Conservation (phyloP, 371 early-diverging fungal species). For the Umbelopsis sp. region DNA sequence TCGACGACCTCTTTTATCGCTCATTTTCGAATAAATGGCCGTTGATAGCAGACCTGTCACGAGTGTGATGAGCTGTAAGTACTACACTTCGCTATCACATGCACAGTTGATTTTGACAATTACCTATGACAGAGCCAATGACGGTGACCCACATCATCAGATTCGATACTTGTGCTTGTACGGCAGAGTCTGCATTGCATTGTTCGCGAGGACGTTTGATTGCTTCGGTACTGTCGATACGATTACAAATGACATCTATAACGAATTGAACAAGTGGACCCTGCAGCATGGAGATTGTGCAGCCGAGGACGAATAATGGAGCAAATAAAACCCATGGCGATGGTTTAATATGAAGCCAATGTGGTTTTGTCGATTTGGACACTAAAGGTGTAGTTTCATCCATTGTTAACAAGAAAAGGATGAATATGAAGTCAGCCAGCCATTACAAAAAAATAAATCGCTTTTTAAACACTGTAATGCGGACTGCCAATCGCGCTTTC, state of each 20-base stretch:
- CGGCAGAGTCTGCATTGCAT: not conserved
- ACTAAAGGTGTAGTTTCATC: constrained; percentile 5
- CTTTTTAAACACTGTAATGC: not conserved
- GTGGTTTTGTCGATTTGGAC: not conserved
- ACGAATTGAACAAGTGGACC: constrained; percentile 1
- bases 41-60: not conserved
- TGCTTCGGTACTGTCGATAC: not conserved
- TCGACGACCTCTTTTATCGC: not conserved
- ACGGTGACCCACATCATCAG: not conserved
- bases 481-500: not conserved
- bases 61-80: not conserved
- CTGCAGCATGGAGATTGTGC: not conserved
- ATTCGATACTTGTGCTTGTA: not conserved
- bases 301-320: not conserved
- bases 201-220: not conserved
- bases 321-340: constrained; percentile 10
- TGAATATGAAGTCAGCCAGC: not conserved
- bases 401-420: not conserved
- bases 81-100: not conserved
- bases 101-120: not conserved
- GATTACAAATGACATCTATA: not conserved
- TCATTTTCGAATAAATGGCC: constrained; percentile 1
- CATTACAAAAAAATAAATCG: too few relatives aligned
- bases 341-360: not conserved
- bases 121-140: not conserved